Conservation (phyloP, 139 green algal genomes). For the Edaphochlamys debaryana region DNA sequence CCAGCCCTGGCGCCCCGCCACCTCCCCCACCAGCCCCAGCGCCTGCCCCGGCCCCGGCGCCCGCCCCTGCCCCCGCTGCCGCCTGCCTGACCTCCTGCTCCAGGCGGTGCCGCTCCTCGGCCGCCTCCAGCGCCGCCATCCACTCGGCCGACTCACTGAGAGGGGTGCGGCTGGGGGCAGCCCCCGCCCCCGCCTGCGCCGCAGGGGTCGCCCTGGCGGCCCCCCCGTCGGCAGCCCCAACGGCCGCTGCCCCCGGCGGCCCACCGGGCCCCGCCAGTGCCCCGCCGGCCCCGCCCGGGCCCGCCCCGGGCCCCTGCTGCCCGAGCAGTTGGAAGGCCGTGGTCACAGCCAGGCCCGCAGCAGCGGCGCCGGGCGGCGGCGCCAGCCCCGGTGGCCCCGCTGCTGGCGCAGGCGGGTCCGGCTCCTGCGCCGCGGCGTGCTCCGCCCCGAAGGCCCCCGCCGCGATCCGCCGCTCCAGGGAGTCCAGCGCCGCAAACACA, state of each 20-base stretch:
- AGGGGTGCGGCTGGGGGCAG: background rate
- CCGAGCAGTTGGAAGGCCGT: too few relatives aligned
- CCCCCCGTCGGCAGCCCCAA: background rate
- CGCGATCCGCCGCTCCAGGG: background rate
- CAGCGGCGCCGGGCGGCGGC: too few relatives aligned
- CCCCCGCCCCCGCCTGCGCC: background rate
- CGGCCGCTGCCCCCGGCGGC: too few relatives aligned
- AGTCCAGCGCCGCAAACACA: constrained; percentile 40
- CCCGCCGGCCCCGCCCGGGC: too few relatives aligned
- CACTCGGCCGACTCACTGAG: constrained; percentile 1
- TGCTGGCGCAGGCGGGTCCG: too few relatives aligned
- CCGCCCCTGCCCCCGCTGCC: background rate
- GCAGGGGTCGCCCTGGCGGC: background rate
- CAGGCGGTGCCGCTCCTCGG: constrained; percentile 14
- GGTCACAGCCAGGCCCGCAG: too few relatives aligned
- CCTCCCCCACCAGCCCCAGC: background rate
- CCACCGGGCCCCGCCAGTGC: too few relatives aligned
- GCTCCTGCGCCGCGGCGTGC: background rate
- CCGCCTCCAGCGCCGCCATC: constrained; percentile 9
- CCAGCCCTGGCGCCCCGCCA: background rate
- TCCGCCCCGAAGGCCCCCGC: background rate
- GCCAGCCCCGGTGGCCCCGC: too few relatives aligned
- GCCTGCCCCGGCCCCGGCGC: background rate
- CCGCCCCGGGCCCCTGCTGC: background rate
- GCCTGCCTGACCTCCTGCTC: too few relatives aligned